Evolutionary conservation across 78 protist species (phyloP), one percentile per base, ranked within the genome.

Genomic region (Emiliania huxleyi): DNA sequence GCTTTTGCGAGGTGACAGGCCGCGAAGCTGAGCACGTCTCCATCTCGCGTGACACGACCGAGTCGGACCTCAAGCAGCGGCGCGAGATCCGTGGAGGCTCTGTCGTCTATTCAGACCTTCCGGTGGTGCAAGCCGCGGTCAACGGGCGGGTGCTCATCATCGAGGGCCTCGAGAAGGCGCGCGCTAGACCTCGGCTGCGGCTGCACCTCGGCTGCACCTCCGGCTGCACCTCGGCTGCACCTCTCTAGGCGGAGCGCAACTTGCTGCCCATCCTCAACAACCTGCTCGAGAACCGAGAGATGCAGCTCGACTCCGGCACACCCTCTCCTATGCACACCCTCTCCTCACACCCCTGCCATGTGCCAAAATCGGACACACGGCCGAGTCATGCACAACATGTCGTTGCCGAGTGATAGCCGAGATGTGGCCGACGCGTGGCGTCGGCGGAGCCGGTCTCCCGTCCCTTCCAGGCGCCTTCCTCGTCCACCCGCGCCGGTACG

Each of bases 281-380:
- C 71, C 85, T 97, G 69, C 83, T 97, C 12, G 98, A 97, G 62
- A 97, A 97, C 77, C 91, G 98, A 18, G 98, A 97, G 90, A 97
- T 97, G 98, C 26, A n/a, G 11, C 92, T 97, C 21, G 95, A 94
- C 43, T n/a, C n/a, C n/a, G n/a, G n/a, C n/a, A n/a, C n/a, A 52
- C 38, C 52, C n/a, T n/a, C n/a, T n/a, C n/a, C n/a, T n/a, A n/a
- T n/a, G n/a, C n/a, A n/a, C n/a, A n/a, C n/a, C n/a, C n/a, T n/a
- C n/a, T n/a, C n/a, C n/a, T n/a, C n/a, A n/a, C n/a, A n/a, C n/a
- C n/a, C n/a, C n/a, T n/a, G n/a, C n/a, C n/a, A n/a, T n/a, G n/a
- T n/a, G n/a, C n/a, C n/a, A n/a, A n/a, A n/a, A n/a, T n/a, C n/a
- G n/a, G n/a, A n/a, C n/a, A 12, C 96, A 96, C 42, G 97, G 97